These are phyloP conservation scores for Cryphonectria naterciae DNA, from an alignment of 2,329 filamentous ascomycete genomes.

Conservation along the genomic window DNA sequence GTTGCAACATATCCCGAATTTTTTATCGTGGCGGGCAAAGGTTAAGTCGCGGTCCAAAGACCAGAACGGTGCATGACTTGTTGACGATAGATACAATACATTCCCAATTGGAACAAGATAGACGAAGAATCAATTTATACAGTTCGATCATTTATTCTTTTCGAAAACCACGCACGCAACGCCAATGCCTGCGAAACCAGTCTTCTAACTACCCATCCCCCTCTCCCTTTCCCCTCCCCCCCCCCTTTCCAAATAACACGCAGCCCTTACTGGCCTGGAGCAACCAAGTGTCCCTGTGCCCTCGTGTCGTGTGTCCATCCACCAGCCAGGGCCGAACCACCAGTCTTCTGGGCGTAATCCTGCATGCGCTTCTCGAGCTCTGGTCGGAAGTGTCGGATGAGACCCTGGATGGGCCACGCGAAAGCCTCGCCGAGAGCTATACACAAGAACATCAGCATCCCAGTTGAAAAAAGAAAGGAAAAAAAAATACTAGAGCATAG, in stretches of 20 bases:
- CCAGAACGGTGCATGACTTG: not conserved
- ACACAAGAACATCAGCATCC: conserved; percentile 36
- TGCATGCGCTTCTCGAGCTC: conserved; percentile 92
- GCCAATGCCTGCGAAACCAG: conserved; percentile 21
- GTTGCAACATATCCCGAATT: not conserved
- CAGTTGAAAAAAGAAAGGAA: not conserved
- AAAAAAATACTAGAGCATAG: not conserved
- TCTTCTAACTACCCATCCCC: conserved; percentile 10
- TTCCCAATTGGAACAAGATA: conserved; percentile 9
- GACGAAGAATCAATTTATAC: conserved; percentile 16
- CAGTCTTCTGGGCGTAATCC: conserved; percentile 73
- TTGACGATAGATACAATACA: conserved; percentile 5
- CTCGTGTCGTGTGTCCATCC: conserved; percentile 80
- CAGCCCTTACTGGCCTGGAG: conserved; percentile 79
- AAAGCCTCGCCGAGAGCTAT: conserved; percentile 92
- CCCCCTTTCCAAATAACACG: no score
- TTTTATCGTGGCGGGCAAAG: not conserved
- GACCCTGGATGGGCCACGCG: conserved; percentile 96
- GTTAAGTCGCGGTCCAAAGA: not conserved
- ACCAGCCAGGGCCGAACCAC: conserved; percentile 78
- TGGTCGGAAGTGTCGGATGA: conserved; percentile 97
- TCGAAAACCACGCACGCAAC: conserved; percentile 15
- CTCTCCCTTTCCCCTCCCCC: not conserved
- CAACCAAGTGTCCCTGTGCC: conserved; percentile 80
- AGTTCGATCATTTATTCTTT: conserved; percentile 17